A percentile compares a stretch with the other conserved stretches of the same genome.
These are phyloP conservation scores for Pugionium dolabratum DNA, from an alignment of 345 rosid species.

Conservation along the genomic window DNA sequence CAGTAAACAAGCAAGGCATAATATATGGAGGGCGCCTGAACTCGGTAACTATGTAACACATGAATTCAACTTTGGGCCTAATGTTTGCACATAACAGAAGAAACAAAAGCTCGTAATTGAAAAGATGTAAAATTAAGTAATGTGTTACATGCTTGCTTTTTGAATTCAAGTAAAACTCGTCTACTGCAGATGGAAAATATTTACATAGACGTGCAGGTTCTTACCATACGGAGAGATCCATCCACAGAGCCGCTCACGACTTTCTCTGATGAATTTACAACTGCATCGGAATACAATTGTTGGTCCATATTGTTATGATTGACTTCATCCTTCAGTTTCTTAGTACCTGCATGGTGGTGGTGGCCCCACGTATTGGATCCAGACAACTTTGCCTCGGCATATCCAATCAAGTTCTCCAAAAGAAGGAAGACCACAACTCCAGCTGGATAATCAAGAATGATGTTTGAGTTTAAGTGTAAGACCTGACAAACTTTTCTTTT, in stretches of 20 bases:
- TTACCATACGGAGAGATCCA: slow-evolving; percentile 75
- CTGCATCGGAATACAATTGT: slow-evolving; percentile 42
- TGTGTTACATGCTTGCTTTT: not conserved
- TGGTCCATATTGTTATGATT: slow-evolving; percentile 39
- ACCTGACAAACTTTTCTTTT: not conserved
- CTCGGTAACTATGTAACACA: not conserved
- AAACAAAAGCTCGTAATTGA: slow-evolving; percentile 1
- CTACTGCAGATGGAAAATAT: slow-evolving; percentile 1
- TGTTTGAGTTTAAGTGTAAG: slow-evolving; percentile 27
- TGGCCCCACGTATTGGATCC: slow-evolving; percentile 63
- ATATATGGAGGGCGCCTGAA: too few species aligned
- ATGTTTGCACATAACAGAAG: slow-evolving; percentile 14
- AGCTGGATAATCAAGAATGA: slow-evolving; percentile 56
- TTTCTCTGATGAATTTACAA: slow-evolving; percentile 44
- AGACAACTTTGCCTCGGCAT: slow-evolving; percentile 70
- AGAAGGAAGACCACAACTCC: slow-evolving; percentile 93
- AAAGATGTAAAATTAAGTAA: slow-evolving; percentile 1
- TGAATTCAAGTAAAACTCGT: slow-evolving; percentile 4
- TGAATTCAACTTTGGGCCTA: not conserved
- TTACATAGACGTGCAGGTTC: slow-evolving; percentile 18
- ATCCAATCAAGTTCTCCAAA: slow-evolving; percentile 92
- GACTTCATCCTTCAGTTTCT: slow-evolving; percentile 58
- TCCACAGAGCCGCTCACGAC: slow-evolving; percentile 43
- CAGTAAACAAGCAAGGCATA: slow-evolving; percentile 16
- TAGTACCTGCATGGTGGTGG: slow-evolving; percentile 54